Evolutionary conservation across 2,329 filamentous ascomycete species (phyloP).

Genomic region (Botryotinia calthae): DNA sequence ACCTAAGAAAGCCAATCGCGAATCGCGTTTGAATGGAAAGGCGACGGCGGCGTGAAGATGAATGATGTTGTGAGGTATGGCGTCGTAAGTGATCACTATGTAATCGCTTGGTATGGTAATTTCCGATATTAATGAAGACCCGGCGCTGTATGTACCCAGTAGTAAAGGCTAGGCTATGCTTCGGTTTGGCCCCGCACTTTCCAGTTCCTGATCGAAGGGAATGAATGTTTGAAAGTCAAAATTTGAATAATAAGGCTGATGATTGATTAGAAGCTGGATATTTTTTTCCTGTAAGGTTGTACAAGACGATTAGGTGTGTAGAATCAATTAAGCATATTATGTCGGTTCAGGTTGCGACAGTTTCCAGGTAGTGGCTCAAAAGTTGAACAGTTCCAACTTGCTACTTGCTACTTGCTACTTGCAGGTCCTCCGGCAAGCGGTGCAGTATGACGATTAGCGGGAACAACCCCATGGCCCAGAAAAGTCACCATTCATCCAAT

Average conservation of each 20-base stretch:
- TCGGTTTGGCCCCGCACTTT: conserved; percentile 16
- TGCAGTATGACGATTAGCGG: conserved; percentile 8
- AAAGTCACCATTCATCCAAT: neutral
- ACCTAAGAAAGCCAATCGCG: conserved; percentile 11
- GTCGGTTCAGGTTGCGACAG: neutral
- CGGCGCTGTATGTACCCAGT: neutral
- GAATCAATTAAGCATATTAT: conserved; percentile 6
- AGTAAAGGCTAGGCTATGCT: conserved; percentile 1
- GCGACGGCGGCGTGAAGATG: neutral
- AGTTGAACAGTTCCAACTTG: neutral
- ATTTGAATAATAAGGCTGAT: neutral
- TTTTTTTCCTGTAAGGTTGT: neutral
- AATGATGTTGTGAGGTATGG: conserved; percentile 3
- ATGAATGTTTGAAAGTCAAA: neutral
- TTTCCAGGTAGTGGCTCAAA: neutral
- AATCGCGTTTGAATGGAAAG: neutral
- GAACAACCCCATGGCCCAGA: neutral
- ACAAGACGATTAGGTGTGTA: neutral
- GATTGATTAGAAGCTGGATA: neutral
- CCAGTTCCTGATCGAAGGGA: conserved; percentile 2
- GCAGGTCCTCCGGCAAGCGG: conserved; percentile 4
- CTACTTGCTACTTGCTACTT: neutral
- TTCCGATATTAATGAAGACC: conserved; percentile 12
- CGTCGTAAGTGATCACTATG: conserved; percentile 11
- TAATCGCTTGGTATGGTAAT: conserved; percentile 15